Conservation (phyloP, 2,329 filamentous ascomycete genomes). For the Nemania sp. region DNA sequence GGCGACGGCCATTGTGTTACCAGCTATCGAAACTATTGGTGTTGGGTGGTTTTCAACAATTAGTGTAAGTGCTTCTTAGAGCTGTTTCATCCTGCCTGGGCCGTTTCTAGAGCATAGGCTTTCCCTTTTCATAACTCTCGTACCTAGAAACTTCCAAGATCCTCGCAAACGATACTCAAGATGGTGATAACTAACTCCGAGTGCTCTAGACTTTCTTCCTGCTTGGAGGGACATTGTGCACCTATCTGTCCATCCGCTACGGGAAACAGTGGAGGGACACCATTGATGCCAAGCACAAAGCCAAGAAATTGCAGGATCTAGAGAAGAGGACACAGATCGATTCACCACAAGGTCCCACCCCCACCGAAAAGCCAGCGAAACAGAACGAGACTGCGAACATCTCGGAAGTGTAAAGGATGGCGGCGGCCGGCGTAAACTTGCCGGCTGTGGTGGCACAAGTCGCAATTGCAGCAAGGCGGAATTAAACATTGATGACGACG, state of each 20-base stretch:
- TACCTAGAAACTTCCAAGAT: no score
- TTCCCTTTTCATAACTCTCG: no score
- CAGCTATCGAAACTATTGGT: conserved; percentile 78
- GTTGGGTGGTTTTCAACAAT: conserved; percentile 84
- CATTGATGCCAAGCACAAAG: conserved; percentile 50
- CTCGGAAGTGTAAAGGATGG: conserved; percentile 4
- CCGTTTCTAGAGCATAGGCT: no score
- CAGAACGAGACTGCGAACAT: conserved; percentile 17
- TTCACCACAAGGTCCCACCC: conserved; percentile 16
- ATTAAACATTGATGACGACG: conserved; percentile 29
- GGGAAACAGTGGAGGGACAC: conserved; percentile 56
- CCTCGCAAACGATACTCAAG: no score
- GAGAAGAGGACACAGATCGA: conserved; percentile 36
- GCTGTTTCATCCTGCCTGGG: no score
- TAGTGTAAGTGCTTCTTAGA: no score
- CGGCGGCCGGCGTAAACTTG: conserved; percentile 9
- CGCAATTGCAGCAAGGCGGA: background rate
- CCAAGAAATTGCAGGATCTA: conserved; percentile 29
- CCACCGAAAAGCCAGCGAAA: conserved; percentile 16
- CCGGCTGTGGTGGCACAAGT: background rate
- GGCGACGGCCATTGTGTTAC: conserved; percentile 78
- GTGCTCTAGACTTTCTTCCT: conserved; percentile 54
- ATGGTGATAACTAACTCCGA: no score
- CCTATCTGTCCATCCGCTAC: conserved; percentile 55
- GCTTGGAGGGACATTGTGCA: conserved; percentile 53